phyloP scores from a whole-genome alignment of 202 grass and related monocot genomes.

The Carex arenaria region DNA sequence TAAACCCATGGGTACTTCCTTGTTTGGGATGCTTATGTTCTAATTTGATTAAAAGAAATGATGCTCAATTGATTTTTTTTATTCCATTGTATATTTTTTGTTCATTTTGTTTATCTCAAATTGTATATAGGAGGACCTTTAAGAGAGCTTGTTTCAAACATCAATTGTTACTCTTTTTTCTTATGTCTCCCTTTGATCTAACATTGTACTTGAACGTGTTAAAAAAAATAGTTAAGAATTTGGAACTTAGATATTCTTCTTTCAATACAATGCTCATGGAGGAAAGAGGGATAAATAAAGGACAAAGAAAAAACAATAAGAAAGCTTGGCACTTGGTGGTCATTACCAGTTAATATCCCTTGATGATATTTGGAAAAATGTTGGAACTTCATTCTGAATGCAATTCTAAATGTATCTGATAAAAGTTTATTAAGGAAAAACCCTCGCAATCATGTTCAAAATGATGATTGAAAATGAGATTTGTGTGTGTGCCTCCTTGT shows the following conservation, averaged over 20 bases:
- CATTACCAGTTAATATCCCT: not conserved
- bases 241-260: not conserved
- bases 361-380: too few species aligned
- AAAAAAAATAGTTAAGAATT: not conserved
- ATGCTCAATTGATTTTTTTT: not conserved
- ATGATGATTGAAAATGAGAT: not conserved
- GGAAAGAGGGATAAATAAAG: not conserved
- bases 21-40: conserved; percentile 12
- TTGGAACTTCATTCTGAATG: too few species aligned
- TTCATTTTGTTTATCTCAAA: conserved; percentile 6
- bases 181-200: not conserved
- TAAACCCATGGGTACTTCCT: not conserved
- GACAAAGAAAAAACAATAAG: not conserved
- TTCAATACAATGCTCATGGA: not conserved
- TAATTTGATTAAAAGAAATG: conserved; percentile 14
- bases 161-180: not conserved
- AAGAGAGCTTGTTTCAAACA: conserved; percentile 9
- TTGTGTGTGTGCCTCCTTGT: not conserved
- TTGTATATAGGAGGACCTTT: conserved; percentile 13
- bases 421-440: not conserved
- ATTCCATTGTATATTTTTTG: conserved; percentile 8
- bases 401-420: too few species aligned
- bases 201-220: not conserved
- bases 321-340: not conserved
- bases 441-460: not conserved